Evolutionary conservation across 768 basidiomycete genomes (phyloP), one percentile per base, ranked within the genome.

Genomic region (Pulveroboletus sp.): DNA sequence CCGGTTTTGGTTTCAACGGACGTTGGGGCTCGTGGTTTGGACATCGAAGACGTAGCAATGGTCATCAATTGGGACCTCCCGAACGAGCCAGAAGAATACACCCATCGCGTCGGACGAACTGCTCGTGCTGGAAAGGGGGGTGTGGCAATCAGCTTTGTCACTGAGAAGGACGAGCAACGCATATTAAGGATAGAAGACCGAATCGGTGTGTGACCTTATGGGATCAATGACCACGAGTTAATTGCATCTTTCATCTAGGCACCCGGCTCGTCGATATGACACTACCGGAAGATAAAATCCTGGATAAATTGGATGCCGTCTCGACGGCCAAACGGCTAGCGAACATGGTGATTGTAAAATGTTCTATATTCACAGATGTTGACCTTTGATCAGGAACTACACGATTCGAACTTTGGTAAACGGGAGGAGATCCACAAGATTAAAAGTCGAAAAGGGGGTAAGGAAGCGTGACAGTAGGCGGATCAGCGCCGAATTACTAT

Each of bases 51-150:
- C 57, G 94, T 99, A 11, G 93, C 89, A 11, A 82, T 97, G 74
- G 92, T 99, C 17, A 76, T 99, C 49, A 98, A 99, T 56, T 99
- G 94, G 93, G 95, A 99, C 67, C 73, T 97, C 54, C 96, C 96
- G 13, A 75, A 78, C 12, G 84, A 86, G 63, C 78, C 91, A 6
- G 95, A 95, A 67, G 94, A 95, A 65, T 99, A 99, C 63, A 89
- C 92, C 2, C 96, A 99, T 72, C 81, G 96, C 19, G 96, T 99
- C 1, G 93, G 93, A 37, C 72, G 93, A 62, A 97, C 93, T 20
- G 93, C 93, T 26, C 83, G 93, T 59, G 89, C 86, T 11, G 96
- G 96, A 6, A 78, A 82, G 60, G 89, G 86, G 3, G 96, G 96
- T 60, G 72, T 93, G 42, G 92, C 92, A 1, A 76, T 98, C 24